Evolutionary conservation across 78 protist genomes (phyloP), one percentile per base, ranked within the genome.

Genomic region (Protostelium mycophagum): DNA sequence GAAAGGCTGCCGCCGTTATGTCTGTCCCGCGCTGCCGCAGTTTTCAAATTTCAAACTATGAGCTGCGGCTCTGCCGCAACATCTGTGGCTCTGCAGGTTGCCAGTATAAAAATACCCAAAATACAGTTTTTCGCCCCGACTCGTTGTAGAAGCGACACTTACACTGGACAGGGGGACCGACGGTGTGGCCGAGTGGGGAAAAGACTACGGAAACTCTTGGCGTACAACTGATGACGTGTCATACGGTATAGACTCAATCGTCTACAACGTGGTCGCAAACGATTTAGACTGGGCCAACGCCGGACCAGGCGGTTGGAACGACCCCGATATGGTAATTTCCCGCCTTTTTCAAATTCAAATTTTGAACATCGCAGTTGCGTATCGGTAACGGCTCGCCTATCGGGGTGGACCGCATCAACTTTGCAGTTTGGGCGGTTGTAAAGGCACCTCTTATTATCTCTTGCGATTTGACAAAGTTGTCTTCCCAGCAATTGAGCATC

Each of bases 391-490:
- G 96, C 35, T 73, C 91, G 34, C 86, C 88, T 9, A 31, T 0
- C 29, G 85, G 37, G 36, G 96, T 94, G 35, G 39, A 93, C 63
- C 31, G 28, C 31, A 29, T 87, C 0, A 92, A 94, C 88, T 94
- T 96, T 38, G 38, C 92, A 9, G 87, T 96, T 0, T 96, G 97
- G 97, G n/a, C 91, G 0, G 88, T 96, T 35, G 83, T 86, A 28
- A 90, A 91, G 25, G 95, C 97, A 0, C 97, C 97, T 0, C 88
- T 96, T 1, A 73, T 96, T 35, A 87, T 95, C 1, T 96, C 96
- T 83, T 90, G 93, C 36, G 97, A 96, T 86, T 35, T 96, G 28
- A 0, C 34, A 28, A 5, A 39, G 37, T 85, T 96, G 36, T 91
- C 89, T 28, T 37, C 28, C 5, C 5, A 51, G 73, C 73, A 51